Evolutionary conservation across 306 rosid genomes (phyloP).

Genomic region (Gleditsia sinensis): DNA sequence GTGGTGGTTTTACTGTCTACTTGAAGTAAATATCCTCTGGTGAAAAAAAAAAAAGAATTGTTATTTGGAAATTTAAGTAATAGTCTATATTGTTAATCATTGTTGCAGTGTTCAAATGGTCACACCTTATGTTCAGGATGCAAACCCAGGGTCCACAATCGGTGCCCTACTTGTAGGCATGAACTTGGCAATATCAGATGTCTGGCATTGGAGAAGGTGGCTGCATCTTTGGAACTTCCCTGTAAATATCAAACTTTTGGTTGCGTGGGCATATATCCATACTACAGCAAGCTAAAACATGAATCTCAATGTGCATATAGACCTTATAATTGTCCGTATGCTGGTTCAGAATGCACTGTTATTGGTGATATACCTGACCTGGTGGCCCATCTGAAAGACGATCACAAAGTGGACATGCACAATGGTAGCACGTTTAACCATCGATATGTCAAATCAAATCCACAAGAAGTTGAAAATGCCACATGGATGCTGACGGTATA

Average conservation of each 20-base stretch:
- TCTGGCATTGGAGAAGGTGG: conserved; percentile 90
- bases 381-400: conserved; percentile 79
- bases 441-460: conserved; percentile 90
- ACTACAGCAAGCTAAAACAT: conserved; percentile 84
- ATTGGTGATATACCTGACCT: conserved; percentile 78
- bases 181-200: conserved; percentile 93
- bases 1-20: background rate
- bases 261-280: conserved; percentile 80
- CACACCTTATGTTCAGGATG: conserved; percentile 91
- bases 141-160: conserved; percentile 90
- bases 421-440: conserved; percentile 90
- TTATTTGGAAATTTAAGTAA: background rate
- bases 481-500: conserved; percentile 95
- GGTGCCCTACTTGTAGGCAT: conserved; percentile 91
- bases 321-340: conserved; percentile 90
- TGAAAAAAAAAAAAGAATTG: background rate
- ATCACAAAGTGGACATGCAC: conserved; percentile 97
- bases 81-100: background rate
- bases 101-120: conserved; percentile 88
- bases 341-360: conserved; percentile 83
- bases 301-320: conserved; percentile 76
- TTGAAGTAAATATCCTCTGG: background rate
- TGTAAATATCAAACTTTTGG: conserved; percentile 85
- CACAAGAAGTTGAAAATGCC: conserved; percentile 94
- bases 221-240: conserved; percentile 86